Conservation (phyloP, 2,329 filamentous ascomycete genomes). For the Stagonosporopsis rhizophila region DNA sequence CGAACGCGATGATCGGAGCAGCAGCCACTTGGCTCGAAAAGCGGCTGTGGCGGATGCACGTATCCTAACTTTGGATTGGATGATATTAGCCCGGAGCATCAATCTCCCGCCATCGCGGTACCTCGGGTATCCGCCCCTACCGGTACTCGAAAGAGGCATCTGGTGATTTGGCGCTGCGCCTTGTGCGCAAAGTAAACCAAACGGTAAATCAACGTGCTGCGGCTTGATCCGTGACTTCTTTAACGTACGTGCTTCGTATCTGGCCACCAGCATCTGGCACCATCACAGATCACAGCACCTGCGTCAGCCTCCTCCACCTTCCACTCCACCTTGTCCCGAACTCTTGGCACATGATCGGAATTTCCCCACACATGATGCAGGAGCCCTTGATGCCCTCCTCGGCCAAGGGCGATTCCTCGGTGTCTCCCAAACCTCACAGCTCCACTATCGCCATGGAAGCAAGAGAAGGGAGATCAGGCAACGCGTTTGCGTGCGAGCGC, state of each 20-base stretch:
- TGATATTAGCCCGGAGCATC: constrained; percentile 27
- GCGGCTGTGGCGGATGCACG: constrained; percentile 31
- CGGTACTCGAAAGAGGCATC: constrained; percentile 14
- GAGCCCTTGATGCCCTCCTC: constrained; percentile 28
- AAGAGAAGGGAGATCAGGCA: constrained; percentile 47
- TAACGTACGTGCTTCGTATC: constrained; percentile 8
- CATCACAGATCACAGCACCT: constrained; percentile 1
- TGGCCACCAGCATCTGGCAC: not conserved
- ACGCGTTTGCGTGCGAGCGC: constrained; percentile 48
- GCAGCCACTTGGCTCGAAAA: constrained; percentile 19
- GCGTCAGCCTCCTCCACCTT: not conserved
- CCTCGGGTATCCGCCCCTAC: constrained; percentile 34
- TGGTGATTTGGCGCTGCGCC: constrained; percentile 13
- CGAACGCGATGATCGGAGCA: constrained; percentile 23
- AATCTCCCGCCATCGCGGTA: constrained; percentile 33
- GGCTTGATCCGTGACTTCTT: constrained; percentile 7
- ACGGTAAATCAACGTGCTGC: constrained; percentile 2
- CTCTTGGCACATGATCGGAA: constrained; percentile 46
- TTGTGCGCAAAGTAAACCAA: constrained; percentile 6
- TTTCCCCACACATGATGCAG: constrained; percentile 43
- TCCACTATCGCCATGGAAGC: constrained; percentile 43
- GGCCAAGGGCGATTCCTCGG: constrained; percentile 29
- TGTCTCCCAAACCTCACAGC: constrained; percentile 33
- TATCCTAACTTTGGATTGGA: constrained; percentile 26
- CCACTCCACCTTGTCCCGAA: constrained; percentile 27